phyloP scores from a whole-genome alignment of 495 filamentous ascomycete genomes.

The Platismatia glauca region DNA sequence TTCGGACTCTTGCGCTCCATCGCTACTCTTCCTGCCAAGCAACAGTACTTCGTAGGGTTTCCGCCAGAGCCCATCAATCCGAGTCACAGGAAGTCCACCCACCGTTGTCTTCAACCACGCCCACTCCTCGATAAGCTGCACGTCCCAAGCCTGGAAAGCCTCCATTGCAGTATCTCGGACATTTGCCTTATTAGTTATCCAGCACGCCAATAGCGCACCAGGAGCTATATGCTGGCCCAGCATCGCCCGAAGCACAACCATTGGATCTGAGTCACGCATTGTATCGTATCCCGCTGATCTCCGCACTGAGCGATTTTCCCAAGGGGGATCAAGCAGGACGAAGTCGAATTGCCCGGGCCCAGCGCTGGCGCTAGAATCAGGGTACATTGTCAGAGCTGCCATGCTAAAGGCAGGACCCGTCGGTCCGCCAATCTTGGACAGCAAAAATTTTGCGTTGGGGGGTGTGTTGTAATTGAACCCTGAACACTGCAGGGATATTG shows the following conservation, averaged over 20 bases:
- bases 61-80: constrained; percentile 62
- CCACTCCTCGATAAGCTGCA: constrained; percentile 73
- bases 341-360: constrained; percentile 53
- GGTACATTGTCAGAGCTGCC: constrained; percentile 18
- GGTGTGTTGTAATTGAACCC: constrained; percentile 40
- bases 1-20: constrained; percentile 6
- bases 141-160: constrained; percentile 51
- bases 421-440: constrained; percentile 26
- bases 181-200: constrained; percentile 75
- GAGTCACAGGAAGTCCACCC: constrained; percentile 57
- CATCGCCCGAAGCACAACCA: constrained; percentile 42
- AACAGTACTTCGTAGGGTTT: constrained; percentile 83
- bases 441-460: constrained; percentile 42
- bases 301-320: constrained; percentile 81
- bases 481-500: constrained; percentile 15
- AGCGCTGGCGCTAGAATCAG: constrained; percentile 18
- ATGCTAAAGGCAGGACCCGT: constrained; percentile 24
- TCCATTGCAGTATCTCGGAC: constrained; percentile 51
- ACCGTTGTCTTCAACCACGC: constrained; percentile 79
- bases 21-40: constrained; percentile 45
- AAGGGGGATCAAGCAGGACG: constrained; percentile 84
- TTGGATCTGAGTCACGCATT: constrained; percentile 27
- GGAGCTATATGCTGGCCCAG: constrained; percentile 48
- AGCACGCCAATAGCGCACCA: constrained; percentile 60
- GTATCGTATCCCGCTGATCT: constrained; percentile 59